A percentile compares a stretch with the other conserved stretches of the same genome.
phyloP scores from a whole-genome alignment of 306 rosid species.

The Pachyrhizus erosus region DNA sequence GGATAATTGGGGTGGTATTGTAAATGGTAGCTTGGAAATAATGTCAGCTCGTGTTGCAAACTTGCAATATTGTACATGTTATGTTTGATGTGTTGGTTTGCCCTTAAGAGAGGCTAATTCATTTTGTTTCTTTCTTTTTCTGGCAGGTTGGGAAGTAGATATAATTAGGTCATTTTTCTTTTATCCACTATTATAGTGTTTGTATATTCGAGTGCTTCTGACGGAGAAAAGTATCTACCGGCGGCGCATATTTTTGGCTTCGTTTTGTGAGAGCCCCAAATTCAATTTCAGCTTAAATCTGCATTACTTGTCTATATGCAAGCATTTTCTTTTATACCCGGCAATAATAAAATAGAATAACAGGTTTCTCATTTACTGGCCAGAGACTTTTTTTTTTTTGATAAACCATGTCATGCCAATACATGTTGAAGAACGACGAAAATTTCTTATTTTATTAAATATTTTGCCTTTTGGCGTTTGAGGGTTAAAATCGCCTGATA shows the following conservation, averaged over 20 bases:
- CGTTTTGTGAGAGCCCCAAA: constrained; percentile 38
- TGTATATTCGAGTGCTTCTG: constrained; percentile 48
- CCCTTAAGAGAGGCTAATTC: background rate
- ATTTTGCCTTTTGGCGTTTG: background rate
- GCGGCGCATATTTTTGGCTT: constrained; percentile 51
- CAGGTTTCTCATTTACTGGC: constrained; percentile 2
- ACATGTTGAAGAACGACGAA: background rate
- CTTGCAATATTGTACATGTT: constrained; percentile 4
- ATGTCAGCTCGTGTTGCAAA: background rate
- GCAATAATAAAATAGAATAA: constrained; percentile 37
- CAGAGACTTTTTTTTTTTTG: background rate
- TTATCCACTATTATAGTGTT: background rate
- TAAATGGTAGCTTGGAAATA: background rate
- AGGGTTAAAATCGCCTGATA: background rate
- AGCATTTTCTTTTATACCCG: constrained; percentile 35
- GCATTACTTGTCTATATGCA: constrained; percentile 41
- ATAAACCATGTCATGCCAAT: background rate
- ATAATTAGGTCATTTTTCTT: constrained; percentile 14
- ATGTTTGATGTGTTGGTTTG: background rate
- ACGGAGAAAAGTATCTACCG: constrained; percentile 46
- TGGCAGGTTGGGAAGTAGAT: constrained; percentile 43
- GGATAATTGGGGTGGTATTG: background rate
- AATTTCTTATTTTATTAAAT: background rate
- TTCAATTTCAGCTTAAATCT: constrained; percentile 24
- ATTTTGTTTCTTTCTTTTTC: background rate